Conservation (phyloP, 345 rosid genomes). For the Citrus glauca region DNA sequence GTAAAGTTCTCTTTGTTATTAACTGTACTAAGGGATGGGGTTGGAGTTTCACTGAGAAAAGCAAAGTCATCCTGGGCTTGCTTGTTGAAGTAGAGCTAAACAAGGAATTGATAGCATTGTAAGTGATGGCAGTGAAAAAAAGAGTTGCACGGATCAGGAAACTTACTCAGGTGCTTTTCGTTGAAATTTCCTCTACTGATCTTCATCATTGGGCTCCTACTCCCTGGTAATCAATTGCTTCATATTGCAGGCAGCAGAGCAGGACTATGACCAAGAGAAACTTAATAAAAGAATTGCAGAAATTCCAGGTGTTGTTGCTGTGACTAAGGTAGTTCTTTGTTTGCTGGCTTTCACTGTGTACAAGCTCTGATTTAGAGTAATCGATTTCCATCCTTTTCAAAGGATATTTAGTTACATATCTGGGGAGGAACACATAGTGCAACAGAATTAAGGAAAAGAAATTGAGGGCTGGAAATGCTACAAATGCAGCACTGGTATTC, state of each 20-base stretch:
- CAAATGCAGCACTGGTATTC: slow-evolving; percentile 28
- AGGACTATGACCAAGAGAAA: slow-evolving; percentile 29
- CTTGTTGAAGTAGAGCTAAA: too few relatives aligned
- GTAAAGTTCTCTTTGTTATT: too few relatives aligned
- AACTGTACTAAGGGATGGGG: too few relatives aligned
- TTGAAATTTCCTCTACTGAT: too few relatives aligned
- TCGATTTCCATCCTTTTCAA: background rate
- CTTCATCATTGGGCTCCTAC: too few relatives aligned
- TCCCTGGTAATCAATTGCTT: too few relatives aligned
- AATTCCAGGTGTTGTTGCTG: background rate
- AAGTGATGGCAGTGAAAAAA: too few relatives aligned
- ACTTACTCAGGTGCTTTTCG: too few relatives aligned
- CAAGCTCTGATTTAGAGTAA: background rate
- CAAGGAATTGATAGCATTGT: too few relatives aligned
- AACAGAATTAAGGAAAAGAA: slow-evolving; percentile 13
- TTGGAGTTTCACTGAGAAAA: too few relatives aligned
- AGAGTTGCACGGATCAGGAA: too few relatives aligned
- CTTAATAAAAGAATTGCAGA: background rate
- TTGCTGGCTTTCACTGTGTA: background rate
- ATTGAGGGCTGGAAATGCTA: slow-evolving; percentile 26
- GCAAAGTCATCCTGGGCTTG: too few relatives aligned
- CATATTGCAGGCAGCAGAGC: slow-evolving; percentile 20
- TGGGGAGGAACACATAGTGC: background rate
- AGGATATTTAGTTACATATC: background rate
- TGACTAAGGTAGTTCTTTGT: background rate